These are phyloP conservation scores for Prorocentrum cordatum DNA, from an alignment of 169 alveolate species.

Conservation along the genomic window DNA sequence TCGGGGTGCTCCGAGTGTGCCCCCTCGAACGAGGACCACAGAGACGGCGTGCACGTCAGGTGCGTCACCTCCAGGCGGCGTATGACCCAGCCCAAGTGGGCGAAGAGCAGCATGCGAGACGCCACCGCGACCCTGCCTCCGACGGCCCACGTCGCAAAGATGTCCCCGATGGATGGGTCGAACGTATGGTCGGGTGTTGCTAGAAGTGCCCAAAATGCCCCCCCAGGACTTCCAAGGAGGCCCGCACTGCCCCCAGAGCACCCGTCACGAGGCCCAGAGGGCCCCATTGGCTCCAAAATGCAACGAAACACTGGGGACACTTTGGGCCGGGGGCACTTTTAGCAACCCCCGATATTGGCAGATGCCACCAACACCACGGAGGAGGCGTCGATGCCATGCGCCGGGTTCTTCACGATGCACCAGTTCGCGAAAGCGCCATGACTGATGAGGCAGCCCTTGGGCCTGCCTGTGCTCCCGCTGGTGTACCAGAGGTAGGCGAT, in stretches of 20 bases:
- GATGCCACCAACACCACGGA: constrained; percentile 56
- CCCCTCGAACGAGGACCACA: constrained; percentile 45
- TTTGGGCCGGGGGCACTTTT: too few relatives aligned
- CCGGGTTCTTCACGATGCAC: constrained; percentile 29
- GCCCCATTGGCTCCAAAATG: too few relatives aligned
- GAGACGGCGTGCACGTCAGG: constrained; percentile 64
- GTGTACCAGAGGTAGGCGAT: too few relatives aligned
- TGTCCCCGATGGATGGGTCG: constrained; percentile 63
- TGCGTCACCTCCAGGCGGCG: constrained; percentile 22
- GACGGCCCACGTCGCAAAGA: constrained; percentile 61
- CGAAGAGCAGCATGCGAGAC: constrained; percentile 57
- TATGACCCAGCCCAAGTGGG: constrained; percentile 43
- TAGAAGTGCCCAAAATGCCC: too few relatives aligned
- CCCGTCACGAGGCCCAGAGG: too few relatives aligned
- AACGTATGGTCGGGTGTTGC: too few relatives aligned
- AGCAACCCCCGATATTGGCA: too few relatives aligned
- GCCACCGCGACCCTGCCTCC: constrained; percentile 64
- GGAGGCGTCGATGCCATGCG: not conserved
- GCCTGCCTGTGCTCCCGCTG: constrained; percentile 42
- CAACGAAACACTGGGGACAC: too few relatives aligned
- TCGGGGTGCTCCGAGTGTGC: not conserved
- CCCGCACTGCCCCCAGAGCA: too few relatives aligned
- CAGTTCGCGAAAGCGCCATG: constrained; percentile 32
- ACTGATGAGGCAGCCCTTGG: constrained; percentile 16
- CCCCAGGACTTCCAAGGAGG: too few relatives aligned